Evolutionary conservation across 176 grass and related monocot genomes (phyloP).

Genomic region (Microstegium vimineum): DNA sequence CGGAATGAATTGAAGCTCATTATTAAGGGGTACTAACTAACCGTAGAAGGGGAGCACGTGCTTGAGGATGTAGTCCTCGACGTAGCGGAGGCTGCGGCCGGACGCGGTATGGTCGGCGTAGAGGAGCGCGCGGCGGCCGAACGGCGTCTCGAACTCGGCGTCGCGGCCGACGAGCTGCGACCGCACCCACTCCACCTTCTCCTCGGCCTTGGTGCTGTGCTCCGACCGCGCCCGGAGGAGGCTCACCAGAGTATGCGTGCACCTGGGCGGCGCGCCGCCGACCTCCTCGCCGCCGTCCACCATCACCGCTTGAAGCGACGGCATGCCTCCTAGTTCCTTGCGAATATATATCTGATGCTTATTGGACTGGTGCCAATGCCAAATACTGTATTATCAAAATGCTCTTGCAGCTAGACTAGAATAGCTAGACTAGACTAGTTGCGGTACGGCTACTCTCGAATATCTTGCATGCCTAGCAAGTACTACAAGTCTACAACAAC

Average conservation of each 20-base stretch:
- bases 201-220: constrained; percentile 25
- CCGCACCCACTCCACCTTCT: constrained; percentile 44
- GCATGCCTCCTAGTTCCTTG: background rate
- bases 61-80: constrained; percentile 76
- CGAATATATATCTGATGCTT: no score
- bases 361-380: no score
- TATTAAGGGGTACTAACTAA: no score
- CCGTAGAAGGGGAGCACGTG: constrained; percentile 83
- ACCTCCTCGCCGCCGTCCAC: background rate
- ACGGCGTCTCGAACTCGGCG: constrained; percentile 67
- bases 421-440: background rate
- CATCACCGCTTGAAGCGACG: constrained; percentile 19
- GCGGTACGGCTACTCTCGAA: background rate
- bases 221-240: constrained; percentile 27
- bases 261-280: background rate
- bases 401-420: background rate
- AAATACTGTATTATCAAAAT: background rate
- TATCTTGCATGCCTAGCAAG: background rate
- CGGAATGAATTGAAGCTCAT: no score
- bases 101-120: constrained; percentile 85
- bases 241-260: background rate
- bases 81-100: constrained; percentile 53
- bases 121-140: constrained; percentile 53
- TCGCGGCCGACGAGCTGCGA: constrained; percentile 39
- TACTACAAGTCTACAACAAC: no score